Evolutionary conservation across 257 asterid species (phyloP).

Genomic region (Buddleja alternifolia): DNA sequence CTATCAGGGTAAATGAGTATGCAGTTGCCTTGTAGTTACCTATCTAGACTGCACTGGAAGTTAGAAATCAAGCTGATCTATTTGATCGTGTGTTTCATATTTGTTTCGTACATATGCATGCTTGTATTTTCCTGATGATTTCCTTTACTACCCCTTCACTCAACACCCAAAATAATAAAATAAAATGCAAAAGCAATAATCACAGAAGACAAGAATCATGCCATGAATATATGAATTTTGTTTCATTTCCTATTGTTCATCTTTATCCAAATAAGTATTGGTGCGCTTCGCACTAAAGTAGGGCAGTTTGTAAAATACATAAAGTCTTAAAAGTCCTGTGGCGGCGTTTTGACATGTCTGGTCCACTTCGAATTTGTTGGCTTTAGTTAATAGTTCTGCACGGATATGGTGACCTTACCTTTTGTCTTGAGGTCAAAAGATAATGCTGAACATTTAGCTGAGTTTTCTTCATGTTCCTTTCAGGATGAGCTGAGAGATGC

Average conservation of each 20-base stretch:
- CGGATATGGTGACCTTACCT: neutral
- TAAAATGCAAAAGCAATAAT: too few species aligned
- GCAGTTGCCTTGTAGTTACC: neutral
- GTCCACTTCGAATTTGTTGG: too few species aligned
- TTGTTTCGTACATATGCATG: neutral
- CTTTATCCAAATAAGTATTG: too few species aligned
- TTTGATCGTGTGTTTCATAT: neutral
- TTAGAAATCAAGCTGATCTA: neutral
- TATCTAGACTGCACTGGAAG: neutral
- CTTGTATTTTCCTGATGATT: neutral
- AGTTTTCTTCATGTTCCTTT: neutral
- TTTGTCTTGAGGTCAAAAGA: neutral
- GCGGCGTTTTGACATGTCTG: neutral
- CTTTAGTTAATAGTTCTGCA: too few species aligned
- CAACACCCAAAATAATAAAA: too few species aligned
- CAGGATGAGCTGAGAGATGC: conserved; percentile 93
- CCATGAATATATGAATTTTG: too few species aligned
- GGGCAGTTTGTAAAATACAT: neutral
- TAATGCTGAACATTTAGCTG: conserved; percentile 10
- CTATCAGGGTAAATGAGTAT: neutral
- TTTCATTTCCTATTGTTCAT: too few species aligned
- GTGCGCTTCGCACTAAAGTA: neutral
- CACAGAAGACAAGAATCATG: too few species aligned
- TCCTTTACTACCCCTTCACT: too few species aligned
- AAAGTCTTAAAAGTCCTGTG: neutral